These are phyloP conservation scores for Pascua sp. DNA, from an alignment of 1,284 basidiomycete genomes.

Conservation along the genomic window DNA sequence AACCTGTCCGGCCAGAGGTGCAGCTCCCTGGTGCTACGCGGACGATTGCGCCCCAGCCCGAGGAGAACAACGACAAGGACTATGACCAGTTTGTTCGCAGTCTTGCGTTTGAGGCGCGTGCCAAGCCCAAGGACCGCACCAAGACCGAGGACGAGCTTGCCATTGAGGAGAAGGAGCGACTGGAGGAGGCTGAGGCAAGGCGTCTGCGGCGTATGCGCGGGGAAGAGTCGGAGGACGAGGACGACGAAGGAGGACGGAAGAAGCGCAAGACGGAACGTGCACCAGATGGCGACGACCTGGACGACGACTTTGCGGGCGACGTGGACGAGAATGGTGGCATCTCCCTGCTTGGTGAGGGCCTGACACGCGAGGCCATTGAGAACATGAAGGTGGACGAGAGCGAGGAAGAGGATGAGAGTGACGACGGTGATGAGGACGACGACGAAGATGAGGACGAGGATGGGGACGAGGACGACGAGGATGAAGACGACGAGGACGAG, in stretches of 20 bases:
- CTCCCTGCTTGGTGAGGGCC: constrained; percentile 55
- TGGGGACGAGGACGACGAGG: constrained; percentile 34
- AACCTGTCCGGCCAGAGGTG: constrained; percentile 49
- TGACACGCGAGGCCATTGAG: constrained; percentile 46
- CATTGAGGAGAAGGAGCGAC: constrained; percentile 76
- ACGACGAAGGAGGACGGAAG: constrained; percentile 52
- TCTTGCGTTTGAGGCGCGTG: constrained; percentile 87
- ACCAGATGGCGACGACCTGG: constrained; percentile 71
- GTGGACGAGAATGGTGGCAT: constrained; percentile 54
- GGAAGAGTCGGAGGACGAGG: constrained; percentile 62
- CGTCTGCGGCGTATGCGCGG: constrained; percentile 84
- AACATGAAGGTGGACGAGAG: constrained; percentile 30
- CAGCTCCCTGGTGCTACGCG: constrained; percentile 50
- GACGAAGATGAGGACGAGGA: constrained; percentile 35
- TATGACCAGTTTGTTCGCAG: constrained; percentile 92
- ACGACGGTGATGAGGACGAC: constrained; percentile 32
- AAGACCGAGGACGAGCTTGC: constrained; percentile 96
- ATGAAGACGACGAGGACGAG: constrained; percentile 35
- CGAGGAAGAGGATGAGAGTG: constrained; percentile 37
- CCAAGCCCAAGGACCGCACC: constrained; percentile 90
- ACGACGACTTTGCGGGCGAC: constrained; percentile 71
- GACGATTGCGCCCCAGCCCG: constrained; percentile 35
- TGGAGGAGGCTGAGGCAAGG: constrained; percentile 80
- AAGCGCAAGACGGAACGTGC: constrained; percentile 31
- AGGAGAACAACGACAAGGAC: constrained; percentile 45